Evolutionary conservation across 192 early-diverging fungal genomes (phyloP).

Genomic region (Rhizophagus sp.): DNA sequence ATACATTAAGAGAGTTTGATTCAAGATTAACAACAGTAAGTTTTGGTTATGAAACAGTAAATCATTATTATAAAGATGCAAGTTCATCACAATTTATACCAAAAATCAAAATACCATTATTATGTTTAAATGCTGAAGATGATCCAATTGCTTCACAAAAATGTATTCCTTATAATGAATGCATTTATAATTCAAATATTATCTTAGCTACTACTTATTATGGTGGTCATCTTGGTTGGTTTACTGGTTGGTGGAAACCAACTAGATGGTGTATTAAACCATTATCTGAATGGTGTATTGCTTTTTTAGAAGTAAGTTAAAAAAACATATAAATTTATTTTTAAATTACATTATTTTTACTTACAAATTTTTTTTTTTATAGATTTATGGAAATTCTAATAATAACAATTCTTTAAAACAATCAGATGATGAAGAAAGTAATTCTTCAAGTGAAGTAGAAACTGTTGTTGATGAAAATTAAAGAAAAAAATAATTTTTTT

Average conservation of each 20-base stretch:
- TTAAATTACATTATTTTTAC: not conserved
- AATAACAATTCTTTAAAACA: too few species aligned
- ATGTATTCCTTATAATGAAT: slow-evolving; percentile 72
- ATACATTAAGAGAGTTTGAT: slow-evolving; percentile 82
- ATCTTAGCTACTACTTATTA: slow-evolving; percentile 75
- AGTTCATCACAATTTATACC: slow-evolving; percentile 62
- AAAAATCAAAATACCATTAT: slow-evolving; percentile 71
- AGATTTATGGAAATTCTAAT: not conserved
- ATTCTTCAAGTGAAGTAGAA: too few species aligned
- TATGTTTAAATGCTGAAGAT: slow-evolving; percentile 85
- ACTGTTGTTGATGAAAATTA: too few species aligned
- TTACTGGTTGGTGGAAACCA: slow-evolving; percentile 54
- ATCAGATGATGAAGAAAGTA: not conserved
- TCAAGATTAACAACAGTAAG: slow-evolving; percentile 67
- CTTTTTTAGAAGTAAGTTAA: slow-evolving; percentile 47
- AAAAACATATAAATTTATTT: not conserved
- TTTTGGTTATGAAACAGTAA: slow-evolving; percentile 79
- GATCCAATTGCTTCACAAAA: slow-evolving; percentile 82
- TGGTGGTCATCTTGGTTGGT: slow-evolving; percentile 95
- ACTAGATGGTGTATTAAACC: slow-evolving; percentile 66
- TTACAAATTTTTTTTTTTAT: not conserved
- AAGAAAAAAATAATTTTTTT: too few species aligned
- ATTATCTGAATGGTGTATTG: slow-evolving; percentile 66
- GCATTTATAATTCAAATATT: slow-evolving; percentile 74
- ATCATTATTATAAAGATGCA: slow-evolving; percentile 78